phyloP scores from a whole-genome alignment of 306 rosid species.

The Cotoneaster glaucophyllus region DNA sequence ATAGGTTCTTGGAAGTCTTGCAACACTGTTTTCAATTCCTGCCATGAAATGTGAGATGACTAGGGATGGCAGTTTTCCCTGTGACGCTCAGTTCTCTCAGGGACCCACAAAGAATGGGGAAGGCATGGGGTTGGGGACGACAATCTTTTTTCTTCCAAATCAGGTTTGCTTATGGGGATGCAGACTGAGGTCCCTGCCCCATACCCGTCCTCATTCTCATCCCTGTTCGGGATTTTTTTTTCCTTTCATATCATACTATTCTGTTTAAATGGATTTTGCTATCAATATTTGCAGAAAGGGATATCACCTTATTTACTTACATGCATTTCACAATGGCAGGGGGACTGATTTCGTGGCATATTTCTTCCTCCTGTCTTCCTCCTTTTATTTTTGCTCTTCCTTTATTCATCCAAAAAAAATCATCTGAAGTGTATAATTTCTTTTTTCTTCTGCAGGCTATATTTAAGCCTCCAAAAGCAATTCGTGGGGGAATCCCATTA shows the following conservation, averaged over 20 bases:
- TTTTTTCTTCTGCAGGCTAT: conserved; percentile 58
- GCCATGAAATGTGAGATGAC: not conserved
- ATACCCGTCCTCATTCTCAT: not conserved
- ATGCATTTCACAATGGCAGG: not conserved
- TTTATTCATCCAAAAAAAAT: not conserved
- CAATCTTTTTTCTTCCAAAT: not conserved
- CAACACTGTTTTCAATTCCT: not conserved
- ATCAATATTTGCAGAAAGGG: not conserved
- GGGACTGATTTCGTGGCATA: not conserved
- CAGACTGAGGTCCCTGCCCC: not conserved
- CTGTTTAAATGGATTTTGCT: not conserved
- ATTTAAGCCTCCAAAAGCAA: conserved; percentile 78
- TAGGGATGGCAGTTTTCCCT: not conserved
- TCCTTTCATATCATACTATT: not conserved
- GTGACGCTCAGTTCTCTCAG: not conserved
- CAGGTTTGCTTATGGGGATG: not conserved
- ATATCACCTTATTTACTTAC: not conserved
- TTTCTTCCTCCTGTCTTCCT: not conserved
- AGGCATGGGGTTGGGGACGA: not conserved
- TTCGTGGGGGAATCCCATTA: conserved; percentile 96
- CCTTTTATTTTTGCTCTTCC: not conserved
- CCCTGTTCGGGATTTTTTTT: too few species aligned
- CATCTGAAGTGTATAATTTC: not conserved
- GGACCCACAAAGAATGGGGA: not conserved
- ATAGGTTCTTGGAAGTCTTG: not conserved